These are phyloP conservation scores for Podospora appendiculata DNA, from an alignment of 495 filamentous ascomycete species.

Conservation along the genomic window DNA sequence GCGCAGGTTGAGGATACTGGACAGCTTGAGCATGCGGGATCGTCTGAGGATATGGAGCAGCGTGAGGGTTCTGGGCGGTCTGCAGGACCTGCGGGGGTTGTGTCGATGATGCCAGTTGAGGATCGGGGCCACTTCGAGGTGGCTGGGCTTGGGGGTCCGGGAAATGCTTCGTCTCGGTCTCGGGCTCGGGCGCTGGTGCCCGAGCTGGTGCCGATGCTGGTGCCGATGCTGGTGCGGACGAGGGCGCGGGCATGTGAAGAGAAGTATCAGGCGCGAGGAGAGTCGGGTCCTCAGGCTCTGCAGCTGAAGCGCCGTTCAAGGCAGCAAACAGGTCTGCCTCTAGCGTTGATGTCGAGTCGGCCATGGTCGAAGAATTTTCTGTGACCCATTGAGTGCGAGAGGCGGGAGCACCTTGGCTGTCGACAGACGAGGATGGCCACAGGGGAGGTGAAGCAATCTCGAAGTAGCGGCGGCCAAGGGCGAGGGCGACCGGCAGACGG, in stretches of 20 bases:
- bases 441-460: not conserved
- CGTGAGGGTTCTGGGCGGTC: not conserved
- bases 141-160: too few relatives aligned
- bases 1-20: not conserved
- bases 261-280: too few relatives aligned
- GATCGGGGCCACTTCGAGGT: too few relatives aligned
- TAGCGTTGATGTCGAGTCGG: slow-evolving; percentile 5
- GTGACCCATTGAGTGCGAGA: slow-evolving; percentile 8
- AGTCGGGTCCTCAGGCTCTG: not conserved
- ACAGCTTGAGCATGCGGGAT: not conserved
- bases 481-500: not conserved
- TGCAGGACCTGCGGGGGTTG: too few relatives aligned
- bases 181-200: not conserved
- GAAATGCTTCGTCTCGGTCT: too few relatives aligned
- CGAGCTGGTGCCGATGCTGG: not conserved
- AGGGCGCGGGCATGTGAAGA: too few relatives aligned
- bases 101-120: too few relatives aligned
- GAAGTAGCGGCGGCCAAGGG: not conserved
- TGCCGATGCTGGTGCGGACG: not conserved
- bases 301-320: not conserved
- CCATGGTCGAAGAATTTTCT: slow-evolving; percentile 6
- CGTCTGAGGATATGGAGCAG: not conserved
- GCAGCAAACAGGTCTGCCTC: slow-evolving; percentile 15
- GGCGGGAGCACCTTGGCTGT: slow-evolving; percentile 3
- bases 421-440: not conserved